phyloP scores from a whole-genome alignment of 768 basidiomycete species.

The Podaxis sp. region DNA sequence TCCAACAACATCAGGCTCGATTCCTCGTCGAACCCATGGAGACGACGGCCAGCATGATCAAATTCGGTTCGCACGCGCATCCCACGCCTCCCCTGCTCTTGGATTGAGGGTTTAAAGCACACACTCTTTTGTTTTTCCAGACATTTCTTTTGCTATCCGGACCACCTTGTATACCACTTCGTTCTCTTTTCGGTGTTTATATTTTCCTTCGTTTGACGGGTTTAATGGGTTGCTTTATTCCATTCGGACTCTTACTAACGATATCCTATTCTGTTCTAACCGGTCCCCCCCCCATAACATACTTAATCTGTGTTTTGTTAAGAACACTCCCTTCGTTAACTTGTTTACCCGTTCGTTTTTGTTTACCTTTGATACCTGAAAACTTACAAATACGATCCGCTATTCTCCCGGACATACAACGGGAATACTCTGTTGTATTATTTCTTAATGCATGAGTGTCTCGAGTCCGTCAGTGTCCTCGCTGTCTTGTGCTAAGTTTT shows the following conservation, averaged over 20 bases:
- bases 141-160: background rate
- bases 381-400: conserved; percentile 6
- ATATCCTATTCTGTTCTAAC: background rate
- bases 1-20: conserved; percentile 23
- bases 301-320: conserved; percentile 6
- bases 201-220: conserved; percentile 3
- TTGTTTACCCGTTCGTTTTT: conserved; percentile 1
- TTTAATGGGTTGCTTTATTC: conserved; percentile 7
- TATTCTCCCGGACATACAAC: background rate
- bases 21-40: conserved; percentile 23
- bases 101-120: conserved; percentile 44
- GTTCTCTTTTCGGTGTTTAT: conserved; percentile 2
- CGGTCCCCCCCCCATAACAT: background rate
- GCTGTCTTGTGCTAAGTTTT: no score
- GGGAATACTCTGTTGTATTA: no score
- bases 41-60: conserved; percentile 28
- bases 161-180: conserved; percentile 10
- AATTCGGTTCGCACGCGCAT: conserved; percentile 44
- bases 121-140: background rate
- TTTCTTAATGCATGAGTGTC: no score
- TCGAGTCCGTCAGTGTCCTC: no score
- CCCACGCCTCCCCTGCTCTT: conserved; percentile 47
- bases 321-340: background rate
- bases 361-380: conserved; percentile 8
- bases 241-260: conserved; percentile 1